These are phyloP conservation scores for Phytophthora tubulina DNA, from an alignment of 352 stramenopile species.

Conservation along the genomic window DNA sequence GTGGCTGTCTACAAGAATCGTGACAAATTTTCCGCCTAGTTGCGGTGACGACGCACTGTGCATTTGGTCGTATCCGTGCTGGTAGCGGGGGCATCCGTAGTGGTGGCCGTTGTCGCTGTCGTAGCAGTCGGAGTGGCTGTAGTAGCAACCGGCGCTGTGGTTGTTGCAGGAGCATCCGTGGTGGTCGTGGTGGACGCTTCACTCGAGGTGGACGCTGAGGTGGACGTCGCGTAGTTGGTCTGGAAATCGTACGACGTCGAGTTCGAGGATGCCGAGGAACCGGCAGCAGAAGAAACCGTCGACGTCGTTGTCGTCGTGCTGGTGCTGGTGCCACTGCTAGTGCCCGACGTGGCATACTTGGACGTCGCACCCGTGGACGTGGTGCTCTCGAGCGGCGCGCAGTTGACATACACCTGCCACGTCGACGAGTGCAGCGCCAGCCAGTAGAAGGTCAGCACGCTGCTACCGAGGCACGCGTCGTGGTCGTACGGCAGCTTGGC, in stretches of 20 bases:
- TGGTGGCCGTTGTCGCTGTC: slow-evolving; percentile 13
- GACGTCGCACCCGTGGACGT: slow-evolving; percentile 38
- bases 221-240: slow-evolving; percentile 19
- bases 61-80: slow-evolving; percentile 36
- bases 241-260: slow-evolving; percentile 28
- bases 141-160: slow-evolving; percentile 4
- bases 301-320: slow-evolving; percentile 15
- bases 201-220: slow-evolving; percentile 5
- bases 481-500: slow-evolving; percentile 53
- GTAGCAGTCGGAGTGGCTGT: slow-evolving; percentile 17
- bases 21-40: slow-evolving; percentile 13
- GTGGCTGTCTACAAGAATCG: slow-evolving; percentile 7
- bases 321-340: slow-evolving; percentile 2
- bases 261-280: slow-evolving; percentile 14
- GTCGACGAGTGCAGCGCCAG: slow-evolving; percentile 49
- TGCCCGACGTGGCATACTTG: slow-evolving; percentile 31
- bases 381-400: slow-evolving; percentile 32
- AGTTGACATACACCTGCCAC: slow-evolving; percentile 65
- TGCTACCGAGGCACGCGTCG: slow-evolving; percentile 34
- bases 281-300: slow-evolving; percentile 17
- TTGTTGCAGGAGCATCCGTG: slow-evolving; percentile 16
- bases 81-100: slow-evolving; percentile 11
- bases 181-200: slow-evolving; percentile 11
- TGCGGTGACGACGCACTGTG: slow-evolving; percentile 31
- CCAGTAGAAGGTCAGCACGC: slow-evolving; percentile 51